Evolutionary conservation across 2,329 filamentous ascomycete species (phyloP).

Genomic region (Neofusicoccum sp.): DNA sequence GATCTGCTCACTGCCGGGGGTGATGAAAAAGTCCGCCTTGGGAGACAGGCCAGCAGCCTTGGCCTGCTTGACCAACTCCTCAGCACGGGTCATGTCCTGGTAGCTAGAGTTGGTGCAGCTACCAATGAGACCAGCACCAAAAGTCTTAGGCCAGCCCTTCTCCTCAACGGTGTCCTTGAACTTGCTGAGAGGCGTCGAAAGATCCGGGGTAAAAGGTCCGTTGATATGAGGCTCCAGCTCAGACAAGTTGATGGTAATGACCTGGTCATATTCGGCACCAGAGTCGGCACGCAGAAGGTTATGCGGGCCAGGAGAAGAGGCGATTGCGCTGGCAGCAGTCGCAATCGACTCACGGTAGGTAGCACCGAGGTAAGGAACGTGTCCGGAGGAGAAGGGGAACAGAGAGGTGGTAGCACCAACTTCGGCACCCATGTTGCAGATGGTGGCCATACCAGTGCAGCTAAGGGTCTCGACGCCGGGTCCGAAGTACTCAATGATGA

Average conservation of each 20-base stretch:
- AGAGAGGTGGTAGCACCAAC: slow-evolving; percentile 93
- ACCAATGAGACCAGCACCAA: slow-evolving; percentile 91
- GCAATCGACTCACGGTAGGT: slow-evolving; percentile 76
- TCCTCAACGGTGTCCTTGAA: slow-evolving; percentile 82
- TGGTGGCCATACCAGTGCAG: slow-evolving; percentile 89
- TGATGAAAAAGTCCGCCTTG: slow-evolving; percentile 90
- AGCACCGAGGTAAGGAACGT: slow-evolving; percentile 79
- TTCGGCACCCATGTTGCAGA: slow-evolving; percentile 87
- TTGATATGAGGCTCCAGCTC: slow-evolving; percentile 94
- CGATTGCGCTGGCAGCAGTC: slow-evolving; percentile 61
- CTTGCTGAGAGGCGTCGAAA: slow-evolving; percentile 85
- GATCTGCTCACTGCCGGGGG: slow-evolving; percentile 94
- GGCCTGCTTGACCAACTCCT: slow-evolving; percentile 89
- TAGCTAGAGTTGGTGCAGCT: slow-evolving; percentile 99
- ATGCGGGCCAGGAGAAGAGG: slow-evolving; percentile 56
- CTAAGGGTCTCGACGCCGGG: slow-evolving; percentile 86
- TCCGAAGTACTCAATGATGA: slow-evolving; percentile 91
- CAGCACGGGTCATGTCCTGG: slow-evolving; percentile 95
- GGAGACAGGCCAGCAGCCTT: slow-evolving; percentile 85
- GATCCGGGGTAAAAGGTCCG: slow-evolving; percentile 92
- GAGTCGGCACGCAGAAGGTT: slow-evolving; percentile 75
- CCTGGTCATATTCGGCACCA: slow-evolving; percentile 81
- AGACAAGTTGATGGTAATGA: slow-evolving; percentile 87
- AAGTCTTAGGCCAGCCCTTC: slow-evolving; percentile 85
- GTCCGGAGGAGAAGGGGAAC: slow-evolving; percentile 86